Evolutionary conservation across 257 asterid species (phyloP), one percentile per base, ranked within the genome.

Genomic region (Ballota nigra): DNA sequence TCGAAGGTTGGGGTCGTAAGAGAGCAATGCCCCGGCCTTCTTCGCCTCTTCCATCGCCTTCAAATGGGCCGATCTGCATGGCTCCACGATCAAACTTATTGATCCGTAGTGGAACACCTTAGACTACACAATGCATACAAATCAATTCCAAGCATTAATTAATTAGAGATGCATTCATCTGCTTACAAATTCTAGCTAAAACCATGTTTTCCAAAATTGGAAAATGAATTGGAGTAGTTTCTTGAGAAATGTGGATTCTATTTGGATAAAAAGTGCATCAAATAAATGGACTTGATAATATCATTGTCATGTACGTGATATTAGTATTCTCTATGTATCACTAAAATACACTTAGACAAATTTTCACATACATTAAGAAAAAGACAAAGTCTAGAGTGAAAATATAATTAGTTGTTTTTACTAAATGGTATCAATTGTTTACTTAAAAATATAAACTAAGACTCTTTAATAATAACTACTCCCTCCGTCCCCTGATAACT

Each of bases 91-190:
- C 90, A 92, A 85, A 75, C 98, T 92, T 43, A 92, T 92, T 33
- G 98, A 92, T 68, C 97, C 98, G 3, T 87, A 92, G 65, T 93
- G 98, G 81, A 93, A 93, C n/a, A 90, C 91, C 78, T 93, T 93
- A 3, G 96, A 89, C 98, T 93, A 26, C 16, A 61, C 12, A 41
- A 66, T 61, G 58, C n/a, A 43, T 2, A 6, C 18, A 28, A n/a
- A 28, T 36, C 40, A 70, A 7, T 40, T 19, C 28, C 58, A 52
- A 18, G 6, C 26, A 7, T 31, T 31, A 31, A 31, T 6, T 51
- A 51, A 49, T 13, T n/a, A 16, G 10, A 49, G 9, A 18, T 49
- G 57, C 57, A 26, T 26, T 26, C 3, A 26, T 26, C 29, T n/a
- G n/a, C n/a, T n/a, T n/a, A n/a, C n/a, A 3, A 49, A 49, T 49